Evolutionary conservation across 2,329 filamentous ascomycete species (phyloP).

Genomic region (Ophiostoma sp.): DNA sequence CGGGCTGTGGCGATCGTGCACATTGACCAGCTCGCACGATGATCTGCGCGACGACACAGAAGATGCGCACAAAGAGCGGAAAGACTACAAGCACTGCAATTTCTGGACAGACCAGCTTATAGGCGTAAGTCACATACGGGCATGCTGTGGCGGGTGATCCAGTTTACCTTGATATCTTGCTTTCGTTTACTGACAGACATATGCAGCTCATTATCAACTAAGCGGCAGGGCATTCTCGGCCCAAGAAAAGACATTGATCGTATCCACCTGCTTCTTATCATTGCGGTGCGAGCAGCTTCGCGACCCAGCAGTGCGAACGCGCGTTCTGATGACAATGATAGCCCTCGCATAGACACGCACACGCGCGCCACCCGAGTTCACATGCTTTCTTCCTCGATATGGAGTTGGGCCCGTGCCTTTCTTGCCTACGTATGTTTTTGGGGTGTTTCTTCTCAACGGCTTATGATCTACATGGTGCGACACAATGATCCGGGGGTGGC

Average conservation of each 20-base stretch:
- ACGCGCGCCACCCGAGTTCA: neutral
- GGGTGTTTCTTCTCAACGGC: neutral
- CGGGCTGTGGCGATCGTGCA: slow-evolving; percentile 56
- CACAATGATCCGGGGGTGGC: slow-evolving; percentile 18
- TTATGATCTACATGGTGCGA: neutral
- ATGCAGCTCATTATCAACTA: slow-evolving; percentile 10
- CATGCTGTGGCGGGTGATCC: too few relatives aligned
- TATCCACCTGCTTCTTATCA: too few relatives aligned
- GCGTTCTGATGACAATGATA: neutral
- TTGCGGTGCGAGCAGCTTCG: neutral
- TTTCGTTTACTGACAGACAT: neutral
- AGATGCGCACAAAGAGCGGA: slow-evolving; percentile 25
- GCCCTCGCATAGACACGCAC: neutral
- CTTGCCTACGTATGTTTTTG: neutral
- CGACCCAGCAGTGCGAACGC: neutral
- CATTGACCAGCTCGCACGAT: slow-evolving; percentile 39
- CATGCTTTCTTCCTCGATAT: neutral
- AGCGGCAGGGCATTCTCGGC: neutral
- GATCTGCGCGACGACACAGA: neutral
- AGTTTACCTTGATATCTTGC: neutral
- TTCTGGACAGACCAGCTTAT: slow-evolving; percentile 55
- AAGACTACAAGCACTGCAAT: slow-evolving; percentile 49
- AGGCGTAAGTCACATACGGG: slow-evolving; percentile 40
- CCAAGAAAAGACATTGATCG: too few relatives aligned
- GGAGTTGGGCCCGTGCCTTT: neutral